Percentiles rank a stretch among this genome's conserved stretches.
Conservation (phyloP, 2,329 filamentous ascomycete species). For the Bertia moriformis region DNA sequence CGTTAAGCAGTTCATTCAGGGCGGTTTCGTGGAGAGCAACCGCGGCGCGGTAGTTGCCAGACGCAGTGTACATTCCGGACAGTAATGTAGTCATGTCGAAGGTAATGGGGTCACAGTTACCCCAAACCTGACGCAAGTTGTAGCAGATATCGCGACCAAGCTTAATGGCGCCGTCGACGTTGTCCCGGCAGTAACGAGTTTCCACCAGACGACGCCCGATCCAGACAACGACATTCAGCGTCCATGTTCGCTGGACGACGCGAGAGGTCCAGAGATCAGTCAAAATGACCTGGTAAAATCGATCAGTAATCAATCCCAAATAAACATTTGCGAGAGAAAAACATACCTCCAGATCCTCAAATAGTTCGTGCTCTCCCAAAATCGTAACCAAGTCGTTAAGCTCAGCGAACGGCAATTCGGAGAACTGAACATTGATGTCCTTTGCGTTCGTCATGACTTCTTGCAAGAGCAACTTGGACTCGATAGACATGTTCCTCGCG, state of each 20-base stretch:
- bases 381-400: slow-evolving; percentile 19
- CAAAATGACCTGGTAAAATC: slow-evolving; percentile 2
- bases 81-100: slow-evolving; percentile 8
- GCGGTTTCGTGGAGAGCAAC: slow-evolving; percentile 8
- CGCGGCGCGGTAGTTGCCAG: slow-evolving; percentile 5
- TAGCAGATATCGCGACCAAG: slow-evolving; percentile 10
- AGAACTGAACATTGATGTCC: slow-evolving; percentile 14
- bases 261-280: slow-evolving; percentile 7
- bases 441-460: slow-evolving; percentile 15
- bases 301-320: background rate
- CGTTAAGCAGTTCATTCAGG: slow-evolving; percentile 5
- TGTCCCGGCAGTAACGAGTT: slow-evolving; percentile 6
- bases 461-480: slow-evolving; percentile 16
- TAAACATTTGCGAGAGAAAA: background rate
- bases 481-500: slow-evolving; percentile 13
- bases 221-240: slow-evolving; percentile 5
- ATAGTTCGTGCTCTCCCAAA: slow-evolving; percentile 19
- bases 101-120: slow-evolving; percentile 7
- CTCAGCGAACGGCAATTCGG: slow-evolving; percentile 16
- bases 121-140: slow-evolving; percentile 10
- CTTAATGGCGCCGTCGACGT: slow-evolving; percentile 5
- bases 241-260: slow-evolving; percentile 6
- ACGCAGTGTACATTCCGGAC: slow-evolving; percentile 7
- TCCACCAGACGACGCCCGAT: slow-evolving; percentile 9
- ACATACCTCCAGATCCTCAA: slow-evolving; percentile 17